A percentile compares a stretch with the other conserved stretches of the same genome.
Evolutionary conservation across 192 early-diverging fungal species (phyloP).

Genomic region (Glomus cerebriforme): DNA sequence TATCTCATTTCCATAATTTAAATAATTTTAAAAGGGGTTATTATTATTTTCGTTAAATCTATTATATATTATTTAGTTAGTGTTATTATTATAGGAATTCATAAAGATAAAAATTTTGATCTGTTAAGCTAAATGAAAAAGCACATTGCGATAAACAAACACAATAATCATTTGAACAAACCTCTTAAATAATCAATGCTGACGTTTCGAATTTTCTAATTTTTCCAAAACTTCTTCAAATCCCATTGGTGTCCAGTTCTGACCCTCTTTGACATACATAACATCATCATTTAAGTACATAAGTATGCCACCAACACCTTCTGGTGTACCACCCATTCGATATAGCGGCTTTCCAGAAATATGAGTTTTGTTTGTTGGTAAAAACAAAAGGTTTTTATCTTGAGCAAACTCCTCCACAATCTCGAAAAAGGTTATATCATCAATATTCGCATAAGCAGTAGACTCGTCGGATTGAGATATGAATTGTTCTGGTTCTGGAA

Average conservation of each 20-base stretch:
- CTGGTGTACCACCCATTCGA: slow-evolving; percentile 50
- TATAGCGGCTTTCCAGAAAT: slow-evolving; percentile 59
- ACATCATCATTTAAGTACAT: slow-evolving; percentile 67
- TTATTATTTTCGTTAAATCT: too few relatives aligned
- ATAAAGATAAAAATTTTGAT: too few relatives aligned
- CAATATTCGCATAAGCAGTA: slow-evolving; percentile 34
- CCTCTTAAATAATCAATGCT: too few relatives aligned
- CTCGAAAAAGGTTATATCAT: slow-evolving; percentile 56
- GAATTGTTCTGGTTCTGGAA: slow-evolving; percentile 5
- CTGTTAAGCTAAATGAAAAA: too few relatives aligned
- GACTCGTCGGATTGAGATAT: slow-evolving; percentile 26
- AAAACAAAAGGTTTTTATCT: slow-evolving; percentile 55
- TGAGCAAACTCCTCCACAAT: slow-evolving; percentile 58
- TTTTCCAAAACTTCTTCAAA: slow-evolving; percentile 49
- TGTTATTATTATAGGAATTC: too few relatives aligned
- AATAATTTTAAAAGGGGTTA: too few relatives aligned
- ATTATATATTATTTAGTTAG: too few relatives aligned
- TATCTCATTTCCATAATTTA: too few relatives aligned
- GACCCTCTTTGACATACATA: slow-evolving; percentile 54
- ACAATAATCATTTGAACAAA: too few relatives aligned
- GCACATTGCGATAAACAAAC: too few relatives aligned
- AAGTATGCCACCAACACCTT: slow-evolving; percentile 50
- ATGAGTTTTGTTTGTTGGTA: slow-evolving; percentile 55
- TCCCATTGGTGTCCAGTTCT: slow-evolving; percentile 54
- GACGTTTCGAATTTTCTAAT: too few relatives aligned